phyloP scores from a whole-genome alignment of 495 filamentous ascomycete genomes.

The Annulohypoxylon stygium region DNA sequence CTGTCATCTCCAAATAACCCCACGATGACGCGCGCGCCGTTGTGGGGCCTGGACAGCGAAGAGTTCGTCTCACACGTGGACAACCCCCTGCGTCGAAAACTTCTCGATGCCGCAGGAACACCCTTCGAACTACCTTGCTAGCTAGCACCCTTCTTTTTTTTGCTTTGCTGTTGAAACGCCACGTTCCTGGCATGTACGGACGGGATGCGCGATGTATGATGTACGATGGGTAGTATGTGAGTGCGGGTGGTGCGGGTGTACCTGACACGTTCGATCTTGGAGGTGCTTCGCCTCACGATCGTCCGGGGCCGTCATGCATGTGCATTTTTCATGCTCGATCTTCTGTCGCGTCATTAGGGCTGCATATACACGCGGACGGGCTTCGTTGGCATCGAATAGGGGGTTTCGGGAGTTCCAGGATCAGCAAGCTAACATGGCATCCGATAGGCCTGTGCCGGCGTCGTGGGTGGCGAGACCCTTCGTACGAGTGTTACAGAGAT shows the following conservation, averaged over 20 bases:
- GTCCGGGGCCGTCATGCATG: slow-evolving; percentile 60
- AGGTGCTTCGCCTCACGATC: slow-evolving; percentile 48
- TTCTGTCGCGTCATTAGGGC: slow-evolving; percentile 55
- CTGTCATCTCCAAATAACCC: slow-evolving; percentile 36
- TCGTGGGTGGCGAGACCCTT: slow-evolving; percentile 93
- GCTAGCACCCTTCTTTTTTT: slow-evolving; percentile 25
- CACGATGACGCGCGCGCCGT: slow-evolving; percentile 46
- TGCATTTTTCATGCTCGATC: slow-evolving; percentile 47
- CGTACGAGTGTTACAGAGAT: slow-evolving; percentile 83
- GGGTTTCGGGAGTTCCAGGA: slow-evolving; percentile 45
- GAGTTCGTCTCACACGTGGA: slow-evolving; percentile 52
- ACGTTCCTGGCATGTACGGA: slow-evolving; percentile 48
- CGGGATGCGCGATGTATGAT: slow-evolving; percentile 10
- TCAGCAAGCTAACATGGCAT: slow-evolving; percentile 60
- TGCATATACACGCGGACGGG: slow-evolving; percentile 44
- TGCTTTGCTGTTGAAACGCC: slow-evolving; percentile 40
- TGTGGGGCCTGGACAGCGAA: slow-evolving; percentile 49
- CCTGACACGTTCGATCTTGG: slow-evolving; percentile 31
- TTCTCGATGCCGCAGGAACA: slow-evolving; percentile 47
- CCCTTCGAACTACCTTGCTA: slow-evolving; percentile 29
- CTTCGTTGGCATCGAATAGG: slow-evolving; percentile 51
- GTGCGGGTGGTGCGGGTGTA: slow-evolving; percentile 30
- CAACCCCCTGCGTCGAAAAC: slow-evolving; percentile 51
- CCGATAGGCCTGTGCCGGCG: slow-evolving; percentile 91
- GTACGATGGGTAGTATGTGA: slow-evolving; percentile 19